A percentile compares a stretch with the other conserved stretches of the same genome.
Conservation (phyloP, 179 eudicot species). For the Carnegiea gigantea region DNA sequence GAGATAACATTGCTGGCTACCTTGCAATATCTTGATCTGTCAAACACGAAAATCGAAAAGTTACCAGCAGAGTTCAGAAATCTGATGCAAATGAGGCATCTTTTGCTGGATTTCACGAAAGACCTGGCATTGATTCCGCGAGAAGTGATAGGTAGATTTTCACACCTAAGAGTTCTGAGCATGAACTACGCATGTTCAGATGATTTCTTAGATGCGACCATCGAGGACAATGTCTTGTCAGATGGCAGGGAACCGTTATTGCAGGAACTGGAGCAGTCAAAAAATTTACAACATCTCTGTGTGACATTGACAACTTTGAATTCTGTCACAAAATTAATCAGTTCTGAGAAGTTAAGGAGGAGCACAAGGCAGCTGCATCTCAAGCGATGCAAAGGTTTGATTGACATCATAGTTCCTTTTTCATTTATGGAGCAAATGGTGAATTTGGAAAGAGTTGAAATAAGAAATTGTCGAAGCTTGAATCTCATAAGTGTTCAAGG, state of each 20-base stretch:
- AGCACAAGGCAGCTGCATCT: conserved; percentile 9
- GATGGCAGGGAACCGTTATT: conserved; percentile 4
- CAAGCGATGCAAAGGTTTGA: conserved; percentile 15
- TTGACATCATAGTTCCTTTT: conserved; percentile 17
- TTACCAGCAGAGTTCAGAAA: neutral
- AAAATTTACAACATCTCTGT: conserved; percentile 14
- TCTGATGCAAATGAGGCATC: conserved; percentile 11
- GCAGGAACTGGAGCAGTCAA: neutral
- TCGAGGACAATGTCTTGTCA: neutral
- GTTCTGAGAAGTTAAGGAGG: conserved; percentile 21
- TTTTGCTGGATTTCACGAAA: neutral
- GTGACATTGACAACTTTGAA: conserved; percentile 18
- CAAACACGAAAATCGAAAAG: conserved; percentile 10
- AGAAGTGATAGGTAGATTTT: conserved; percentile 11
- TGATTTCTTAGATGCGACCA: conserved; percentile 2
- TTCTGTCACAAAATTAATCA: conserved; percentile 14
- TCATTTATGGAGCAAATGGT: conserved; percentile 17
- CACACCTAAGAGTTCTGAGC: conserved; percentile 1
- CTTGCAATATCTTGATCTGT: conserved; percentile 19
- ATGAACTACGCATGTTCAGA: conserved; percentile 6
- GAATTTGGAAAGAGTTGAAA: conserved; percentile 25
- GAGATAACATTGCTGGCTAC: conserved; percentile 5
- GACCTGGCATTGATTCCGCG: conserved; percentile 7
- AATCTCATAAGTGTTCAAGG: conserved; percentile 10
- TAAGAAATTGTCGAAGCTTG: conserved; percentile 20